Conservation (phyloP, 306 rosid species). For the Echinosophora koreensis region DNA sequence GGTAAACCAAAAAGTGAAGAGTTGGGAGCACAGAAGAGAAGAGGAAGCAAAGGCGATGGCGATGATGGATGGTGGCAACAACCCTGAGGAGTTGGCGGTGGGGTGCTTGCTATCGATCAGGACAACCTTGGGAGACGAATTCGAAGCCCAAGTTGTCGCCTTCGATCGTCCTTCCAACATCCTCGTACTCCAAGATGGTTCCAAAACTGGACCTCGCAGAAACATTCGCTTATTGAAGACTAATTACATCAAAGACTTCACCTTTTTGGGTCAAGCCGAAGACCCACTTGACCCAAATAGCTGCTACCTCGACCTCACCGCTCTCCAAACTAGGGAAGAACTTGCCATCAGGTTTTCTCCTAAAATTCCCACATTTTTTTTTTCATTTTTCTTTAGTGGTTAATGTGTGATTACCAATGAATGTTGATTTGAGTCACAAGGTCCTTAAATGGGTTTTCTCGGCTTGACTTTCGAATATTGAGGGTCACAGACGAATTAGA, state of each 20-base stretch:
- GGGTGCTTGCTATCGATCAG: slow-evolving; percentile 86
- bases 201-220: slow-evolving; percentile 67
- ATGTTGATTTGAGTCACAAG: too few relatives aligned
- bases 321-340: slow-evolving; percentile 79
- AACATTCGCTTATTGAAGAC: slow-evolving; percentile 82
- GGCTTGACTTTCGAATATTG: too few relatives aligned
- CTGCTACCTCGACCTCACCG: slow-evolving; percentile 70
- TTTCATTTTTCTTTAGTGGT: not conserved
- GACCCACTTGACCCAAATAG: slow-evolving; percentile 78
- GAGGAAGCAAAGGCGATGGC: slow-evolving; percentile 49
- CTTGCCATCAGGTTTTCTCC: slow-evolving; percentile 66
- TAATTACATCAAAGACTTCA: slow-evolving; percentile 76
- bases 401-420: not conserved
- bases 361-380: not conserved
- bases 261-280: slow-evolving; percentile 67
- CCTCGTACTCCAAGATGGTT: slow-evolving; percentile 87
- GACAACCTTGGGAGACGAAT: slow-evolving; percentile 87
- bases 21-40: not conserved
- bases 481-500: too few relatives aligned
- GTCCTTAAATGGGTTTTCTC: too few relatives aligned
- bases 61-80: slow-evolving; percentile 67
- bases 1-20: not conserved
- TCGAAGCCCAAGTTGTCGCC: slow-evolving; percentile 85
- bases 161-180: slow-evolving; percentile 85
- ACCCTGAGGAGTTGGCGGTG: slow-evolving; percentile 71